phyloP scores from a whole-genome alignment of 139 green algal species.

The Micractinium conductrix region DNA sequence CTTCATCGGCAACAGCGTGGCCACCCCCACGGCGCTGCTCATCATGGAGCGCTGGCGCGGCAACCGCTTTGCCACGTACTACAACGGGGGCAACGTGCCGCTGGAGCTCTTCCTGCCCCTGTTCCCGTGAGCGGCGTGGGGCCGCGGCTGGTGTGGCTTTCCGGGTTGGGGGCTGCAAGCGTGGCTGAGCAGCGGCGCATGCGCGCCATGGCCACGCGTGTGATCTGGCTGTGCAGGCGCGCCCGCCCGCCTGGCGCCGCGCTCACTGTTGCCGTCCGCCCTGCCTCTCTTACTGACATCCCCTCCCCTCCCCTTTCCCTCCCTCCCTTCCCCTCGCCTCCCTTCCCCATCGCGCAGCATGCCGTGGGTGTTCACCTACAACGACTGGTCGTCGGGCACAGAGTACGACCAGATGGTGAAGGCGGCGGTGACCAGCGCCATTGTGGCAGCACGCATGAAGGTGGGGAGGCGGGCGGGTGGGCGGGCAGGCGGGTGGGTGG shows the following conservation, averaged over 20 bases:
- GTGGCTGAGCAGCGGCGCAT: not conserved
- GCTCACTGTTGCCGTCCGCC: too few species aligned
- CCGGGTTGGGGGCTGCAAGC: too few species aligned
- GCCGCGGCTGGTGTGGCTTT: not conserved
- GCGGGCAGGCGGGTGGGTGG: too few species aligned
- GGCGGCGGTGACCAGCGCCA: not conserved
- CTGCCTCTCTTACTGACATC: too few species aligned
- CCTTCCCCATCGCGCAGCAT: not conserved
- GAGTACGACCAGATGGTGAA: slow-evolving; percentile 31
- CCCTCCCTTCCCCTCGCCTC: not conserved
- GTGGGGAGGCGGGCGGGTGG: too few species aligned
- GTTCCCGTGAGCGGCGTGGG: not conserved
- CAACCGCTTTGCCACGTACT: slow-evolving; percentile 9
- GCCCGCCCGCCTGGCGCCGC: too few species aligned
- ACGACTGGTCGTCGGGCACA: slow-evolving; percentile 23
- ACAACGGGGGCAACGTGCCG: slow-evolving; percentile 34
- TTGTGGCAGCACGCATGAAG: slow-evolving; percentile 23
- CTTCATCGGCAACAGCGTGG: slow-evolving; percentile 61
- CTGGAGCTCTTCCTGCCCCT: slow-evolving; percentile 24
- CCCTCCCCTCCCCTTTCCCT: not conserved
- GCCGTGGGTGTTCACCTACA: slow-evolving; percentile 30
- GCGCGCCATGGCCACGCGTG: too few species aligned
- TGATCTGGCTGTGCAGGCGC: not conserved
- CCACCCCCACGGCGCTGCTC: slow-evolving; percentile 50
- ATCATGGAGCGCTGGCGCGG: slow-evolving; percentile 58